Evolutionary conservation across 441 rosid species (phyloP), one percentile per base, ranked within the genome.

Genomic region (Mallotus repandus): DNA sequence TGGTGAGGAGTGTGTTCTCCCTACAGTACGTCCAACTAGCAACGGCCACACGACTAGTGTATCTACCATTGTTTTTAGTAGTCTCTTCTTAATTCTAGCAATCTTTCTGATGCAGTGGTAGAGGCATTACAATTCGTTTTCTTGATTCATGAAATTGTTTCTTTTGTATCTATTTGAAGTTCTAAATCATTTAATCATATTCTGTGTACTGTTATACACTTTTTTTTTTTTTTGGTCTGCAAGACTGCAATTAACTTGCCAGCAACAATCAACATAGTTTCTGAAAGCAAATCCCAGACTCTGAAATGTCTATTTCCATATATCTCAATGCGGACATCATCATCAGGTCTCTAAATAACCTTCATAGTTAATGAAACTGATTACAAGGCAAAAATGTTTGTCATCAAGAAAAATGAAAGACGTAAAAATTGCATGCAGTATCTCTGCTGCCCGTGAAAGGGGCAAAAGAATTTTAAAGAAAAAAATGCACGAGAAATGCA

Each of bases 1-100:
- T 41, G 99, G 99, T 9, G 92, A 93, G 74, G 94, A 96, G 56
- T 96, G 99, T 69, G 81, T 96, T 3, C 89, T 96, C 45, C 97
- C 99, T 52, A 45, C 85, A 5, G 22, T 77, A 56, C 75, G 66
- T n/a, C 99, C 99, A 9, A 82, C 19, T 4, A 53, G 75, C 68
- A 78, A 66, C 21, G 86, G 81, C 50, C 71, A 63, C 10, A 78
- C 59, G 73, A 70, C 73, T 32, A 66, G 64, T 25, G 77, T 68
- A 57, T 49, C 73, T 22, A 57, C 32, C 12, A 65, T 54, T 7
- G 49, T 74, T 72, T 72, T 78, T 38, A 70, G 49, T 29, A 29
- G 32, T 29, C 43, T 70, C 72, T 73, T 83, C 0, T 41, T 70
- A 16, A 57, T 63, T 58, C 67, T 83, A 43, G 29, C 53, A 32